Evolutionary conservation across 495 filamentous ascomycete species (phyloP).

Genomic region (Aspergillus sparsus): DNA sequence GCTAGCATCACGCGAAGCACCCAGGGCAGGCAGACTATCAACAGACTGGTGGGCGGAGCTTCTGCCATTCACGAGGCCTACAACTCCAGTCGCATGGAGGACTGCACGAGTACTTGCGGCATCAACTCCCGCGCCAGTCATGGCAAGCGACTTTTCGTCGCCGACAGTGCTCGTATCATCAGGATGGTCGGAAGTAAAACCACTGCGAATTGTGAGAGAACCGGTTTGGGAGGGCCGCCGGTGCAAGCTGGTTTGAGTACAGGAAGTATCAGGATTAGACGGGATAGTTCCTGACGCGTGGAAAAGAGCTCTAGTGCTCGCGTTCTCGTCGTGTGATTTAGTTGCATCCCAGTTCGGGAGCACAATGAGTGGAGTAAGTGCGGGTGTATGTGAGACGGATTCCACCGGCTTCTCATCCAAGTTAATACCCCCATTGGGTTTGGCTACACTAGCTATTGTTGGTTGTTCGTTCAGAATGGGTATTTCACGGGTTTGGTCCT

Average conservation of each 20-base stretch:
- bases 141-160: conserved; percentile 32
- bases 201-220: conserved; percentile 36
- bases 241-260: conserved; percentile 20
- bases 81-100: conserved; percentile 33
- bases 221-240: conserved; percentile 32
- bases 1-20: background rate
- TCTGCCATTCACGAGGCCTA: conserved; percentile 20
- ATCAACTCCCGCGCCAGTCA: conserved; percentile 28
- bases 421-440: background rate
- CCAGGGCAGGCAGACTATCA: conserved; percentile 29
- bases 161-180: conserved; percentile 38
- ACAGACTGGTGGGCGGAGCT: conserved; percentile 31
- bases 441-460: background rate
- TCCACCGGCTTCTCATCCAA: background rate
- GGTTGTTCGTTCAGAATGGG: background rate
- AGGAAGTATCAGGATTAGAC: conserved; percentile 27
- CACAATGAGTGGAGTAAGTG: conserved; percentile 32
- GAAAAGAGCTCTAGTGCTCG: conserved; percentile 41
- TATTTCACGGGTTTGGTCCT: conserved; percentile 7
- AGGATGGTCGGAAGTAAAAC: conserved; percentile 32
- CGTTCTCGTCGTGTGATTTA: conserved; percentile 35
- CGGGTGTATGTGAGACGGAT: background rate
- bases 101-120: conserved; percentile 44
- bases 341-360: conserved; percentile 35
- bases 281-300: conserved; percentile 36